A percentile compares a stretch with the other conserved stretches of the same genome.
Evolutionary conservation across 306 rosid species (phyloP).

Genomic region (Begonia fuchsioides): DNA sequence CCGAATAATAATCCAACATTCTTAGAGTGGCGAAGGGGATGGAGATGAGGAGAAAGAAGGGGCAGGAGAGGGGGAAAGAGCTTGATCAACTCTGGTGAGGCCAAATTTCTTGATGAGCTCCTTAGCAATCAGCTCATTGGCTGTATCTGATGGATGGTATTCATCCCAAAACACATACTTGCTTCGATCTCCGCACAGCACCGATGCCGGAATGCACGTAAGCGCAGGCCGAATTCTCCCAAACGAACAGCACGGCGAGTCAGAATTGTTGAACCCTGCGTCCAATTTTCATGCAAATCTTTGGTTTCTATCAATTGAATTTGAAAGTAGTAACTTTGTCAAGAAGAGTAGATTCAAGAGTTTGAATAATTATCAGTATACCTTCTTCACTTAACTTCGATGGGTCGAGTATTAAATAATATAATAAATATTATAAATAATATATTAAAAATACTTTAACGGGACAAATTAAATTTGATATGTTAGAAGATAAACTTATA

Average conservation of each 20-base stretch:
- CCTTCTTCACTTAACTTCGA: too few species aligned
- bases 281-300: not conserved
- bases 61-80: conserved; percentile 26
- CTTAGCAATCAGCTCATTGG: conserved; percentile 60
- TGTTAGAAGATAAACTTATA: too few species aligned
- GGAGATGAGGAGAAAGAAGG: conserved; percentile 46
- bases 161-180: conserved; percentile 96
- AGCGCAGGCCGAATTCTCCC: conserved; percentile 75
- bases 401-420: too few species aligned
- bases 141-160: conserved; percentile 81
- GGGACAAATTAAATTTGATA: too few species aligned
- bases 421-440: too few species aligned
- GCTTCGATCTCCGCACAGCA: conserved; percentile 75
- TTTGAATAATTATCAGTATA: too few species aligned
- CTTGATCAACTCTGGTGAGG: conserved; percentile 10
- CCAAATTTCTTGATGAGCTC: conserved; percentile 86
- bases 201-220: conserved; percentile 76
- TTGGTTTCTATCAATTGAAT: too few species aligned
- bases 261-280: conserved; percentile 64
- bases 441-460: too few species aligned
- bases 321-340: too few species aligned
- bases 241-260: conserved; percentile 81
- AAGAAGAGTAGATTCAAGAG: too few species aligned
- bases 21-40: too few species aligned
- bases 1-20: too few species aligned